phyloP scores from a whole-genome alignment of 108 stramenopile species.

The Conticribra weissflogii region DNA sequence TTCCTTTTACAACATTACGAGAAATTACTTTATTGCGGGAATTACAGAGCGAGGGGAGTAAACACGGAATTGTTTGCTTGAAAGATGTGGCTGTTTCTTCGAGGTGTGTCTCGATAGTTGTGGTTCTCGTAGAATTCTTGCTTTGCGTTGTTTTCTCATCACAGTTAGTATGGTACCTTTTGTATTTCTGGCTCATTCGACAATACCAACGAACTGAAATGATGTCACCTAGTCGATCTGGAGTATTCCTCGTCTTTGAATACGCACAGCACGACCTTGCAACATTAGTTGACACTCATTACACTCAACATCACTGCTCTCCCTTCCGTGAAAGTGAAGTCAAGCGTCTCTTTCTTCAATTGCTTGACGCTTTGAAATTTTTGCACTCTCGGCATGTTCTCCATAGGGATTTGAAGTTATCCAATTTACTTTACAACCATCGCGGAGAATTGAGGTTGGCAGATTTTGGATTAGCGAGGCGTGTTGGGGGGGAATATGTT shows the following conservation, averaged over 20 bases:
- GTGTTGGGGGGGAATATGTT: conserved; percentile 34
- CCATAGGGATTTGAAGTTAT: conserved; percentile 88
- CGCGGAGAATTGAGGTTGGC: conserved; percentile 65
- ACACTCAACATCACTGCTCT: conserved; percentile 38
- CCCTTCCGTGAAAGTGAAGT: conserved; percentile 68
- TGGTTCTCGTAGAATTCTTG: too few relatives aligned
- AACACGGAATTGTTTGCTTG: conserved; percentile 70
- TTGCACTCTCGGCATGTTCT: conserved; percentile 64
- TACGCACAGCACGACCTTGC: conserved; percentile 76
- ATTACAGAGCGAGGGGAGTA: conserved; percentile 27
- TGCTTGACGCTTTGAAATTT: conserved; percentile 67
- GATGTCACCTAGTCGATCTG: conserved; percentile 51
- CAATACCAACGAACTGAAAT: too few relatives aligned
- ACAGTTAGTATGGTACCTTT: too few relatives aligned
- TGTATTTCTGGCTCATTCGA: too few relatives aligned
- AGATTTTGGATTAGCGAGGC: conserved; percentile 91
- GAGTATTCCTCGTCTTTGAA: conserved; percentile 87
- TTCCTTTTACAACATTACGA: conserved; percentile 81
- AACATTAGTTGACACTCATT: conserved; percentile 63
- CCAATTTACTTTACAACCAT: conserved; percentile 70
- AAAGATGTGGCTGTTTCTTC: conserved; percentile 73
- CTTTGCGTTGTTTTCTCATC: too few relatives aligned
- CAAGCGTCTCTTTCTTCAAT: conserved; percentile 63
- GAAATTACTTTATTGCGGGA: conserved; percentile 73
- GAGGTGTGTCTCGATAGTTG: conserved; percentile 20